These are phyloP conservation scores for Pichia kluyveri DNA, from an alignment of 805 yeast species.

Conservation along the genomic window DNA sequence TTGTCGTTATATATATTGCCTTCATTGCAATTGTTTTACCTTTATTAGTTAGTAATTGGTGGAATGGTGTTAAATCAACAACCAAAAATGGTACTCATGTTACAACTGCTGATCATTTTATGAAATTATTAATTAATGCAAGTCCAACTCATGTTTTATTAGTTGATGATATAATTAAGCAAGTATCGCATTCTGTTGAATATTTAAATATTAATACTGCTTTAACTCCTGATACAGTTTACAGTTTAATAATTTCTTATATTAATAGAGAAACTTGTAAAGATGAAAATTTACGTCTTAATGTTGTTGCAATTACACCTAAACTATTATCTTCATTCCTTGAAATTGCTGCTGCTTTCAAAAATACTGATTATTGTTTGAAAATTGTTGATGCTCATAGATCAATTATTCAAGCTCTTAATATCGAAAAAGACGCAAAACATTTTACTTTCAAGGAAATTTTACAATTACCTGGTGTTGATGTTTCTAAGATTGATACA, in stretches of 20 bases:
- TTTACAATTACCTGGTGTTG: slow-evolving; percentile 74
- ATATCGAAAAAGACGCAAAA: slow-evolving; percentile 29
- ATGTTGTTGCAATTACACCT: slow-evolving; percentile 56
- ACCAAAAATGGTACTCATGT: slow-evolving; percentile 80
- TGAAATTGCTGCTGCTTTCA: slow-evolving; percentile 75
- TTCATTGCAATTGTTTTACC: slow-evolving; percentile 78
- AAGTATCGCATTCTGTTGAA: slow-evolving; percentile 64
- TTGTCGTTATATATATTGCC: slow-evolving; percentile 53
- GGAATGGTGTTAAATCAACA: slow-evolving; percentile 71
- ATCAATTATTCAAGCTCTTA: slow-evolving; percentile 67
- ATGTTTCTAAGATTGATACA: slow-evolving; percentile 40
- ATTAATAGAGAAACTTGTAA: slow-evolving; percentile 40
- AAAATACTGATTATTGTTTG: slow-evolving; percentile 56
- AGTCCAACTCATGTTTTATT: slow-evolving; percentile 62
- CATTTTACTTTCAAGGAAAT: slow-evolving; percentile 48
- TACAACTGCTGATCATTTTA: slow-evolving; percentile 71
- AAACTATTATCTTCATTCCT: slow-evolving; percentile 60
- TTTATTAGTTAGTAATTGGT: slow-evolving; percentile 75
- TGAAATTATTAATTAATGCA: slow-evolving; percentile 63
- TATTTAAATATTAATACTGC: slow-evolving; percentile 35
- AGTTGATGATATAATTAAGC: slow-evolving; percentile 44
- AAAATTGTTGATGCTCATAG: slow-evolving; percentile 60
- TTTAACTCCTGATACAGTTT: slow-evolving; percentile 38
- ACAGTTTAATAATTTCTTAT: slow-evolving; percentile 45
- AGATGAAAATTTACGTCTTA: slow-evolving; percentile 37